Percentiles rank a stretch among this genome's conserved stretches.
These are phyloP conservation scores for Russula sp. DNA, from an alignment of 768 basidiomycete genomes.

Conservation along the genomic window DNA sequence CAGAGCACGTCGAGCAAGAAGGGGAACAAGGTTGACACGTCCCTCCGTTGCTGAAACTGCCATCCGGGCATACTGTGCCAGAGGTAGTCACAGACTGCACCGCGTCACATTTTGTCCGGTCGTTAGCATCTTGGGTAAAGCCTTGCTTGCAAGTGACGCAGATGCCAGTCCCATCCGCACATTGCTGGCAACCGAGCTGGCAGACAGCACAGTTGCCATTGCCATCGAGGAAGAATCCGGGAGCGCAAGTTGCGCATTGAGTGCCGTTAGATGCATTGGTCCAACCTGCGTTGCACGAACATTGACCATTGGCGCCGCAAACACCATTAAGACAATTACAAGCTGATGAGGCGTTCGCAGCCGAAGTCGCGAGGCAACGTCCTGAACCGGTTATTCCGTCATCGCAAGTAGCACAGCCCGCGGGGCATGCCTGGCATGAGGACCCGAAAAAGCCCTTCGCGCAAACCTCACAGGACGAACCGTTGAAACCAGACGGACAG, in stretches of 20 bases:
- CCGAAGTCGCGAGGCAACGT: slow-evolving; percentile 48
- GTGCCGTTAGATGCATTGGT: slow-evolving; percentile 62
- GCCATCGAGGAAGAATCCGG: slow-evolving; percentile 71
- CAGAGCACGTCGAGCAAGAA: slow-evolving; percentile 64
- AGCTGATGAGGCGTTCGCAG: slow-evolving; percentile 47
- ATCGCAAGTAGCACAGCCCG: slow-evolving; percentile 63
- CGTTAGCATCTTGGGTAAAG: slow-evolving; percentile 59
- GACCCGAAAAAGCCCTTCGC: slow-evolving; percentile 69
- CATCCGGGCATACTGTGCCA: slow-evolving; percentile 55
- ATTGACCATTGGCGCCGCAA: slow-evolving; percentile 62
- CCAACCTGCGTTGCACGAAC: slow-evolving; percentile 75
- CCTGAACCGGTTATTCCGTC: slow-evolving; percentile 77
- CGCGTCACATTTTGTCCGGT: slow-evolving; percentile 58
- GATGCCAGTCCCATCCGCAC: slow-evolving; percentile 57
- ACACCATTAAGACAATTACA: slow-evolving; percentile 83
- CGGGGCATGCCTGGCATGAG: slow-evolving; percentile 60
- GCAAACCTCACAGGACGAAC: slow-evolving; percentile 75
- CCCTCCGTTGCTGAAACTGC: slow-evolving; percentile 52
- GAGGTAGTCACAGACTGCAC: slow-evolving; percentile 41
- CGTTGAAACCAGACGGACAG: slow-evolving; percentile 69
- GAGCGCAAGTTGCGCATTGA: slow-evolving; percentile 63
- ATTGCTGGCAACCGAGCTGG: slow-evolving; percentile 61
- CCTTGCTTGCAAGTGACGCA: slow-evolving; percentile 68
- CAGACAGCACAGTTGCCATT: slow-evolving; percentile 67
- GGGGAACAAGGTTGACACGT: slow-evolving; percentile 54